These are phyloP conservation scores for Micractinium conductrix DNA, from an alignment of 139 green algal species.

Conservation along the genomic window DNA sequence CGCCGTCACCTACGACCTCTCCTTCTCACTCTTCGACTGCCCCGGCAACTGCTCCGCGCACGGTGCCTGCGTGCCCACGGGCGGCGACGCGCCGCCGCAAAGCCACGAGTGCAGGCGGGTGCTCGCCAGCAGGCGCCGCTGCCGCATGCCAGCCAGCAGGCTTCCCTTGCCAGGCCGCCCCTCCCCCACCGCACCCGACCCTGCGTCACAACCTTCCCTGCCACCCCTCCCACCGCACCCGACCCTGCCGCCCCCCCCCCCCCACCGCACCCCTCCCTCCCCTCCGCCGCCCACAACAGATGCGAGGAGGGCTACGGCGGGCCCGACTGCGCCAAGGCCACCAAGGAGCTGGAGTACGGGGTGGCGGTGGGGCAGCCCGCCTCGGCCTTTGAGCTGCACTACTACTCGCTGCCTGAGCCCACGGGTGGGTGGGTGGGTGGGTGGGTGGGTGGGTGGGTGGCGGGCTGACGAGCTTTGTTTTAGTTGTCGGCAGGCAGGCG, in stretches of 20 bases:
- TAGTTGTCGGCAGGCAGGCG: too few relatives aligned
- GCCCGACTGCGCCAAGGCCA: constrained; percentile 36
- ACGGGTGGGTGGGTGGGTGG: neutral
- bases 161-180: neutral
- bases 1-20: constrained; percentile 43
- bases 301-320: constrained; percentile 36
- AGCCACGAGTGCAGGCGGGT: neutral
- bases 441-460: too few relatives aligned
- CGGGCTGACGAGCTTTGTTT: too few relatives aligned
- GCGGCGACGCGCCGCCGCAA: neutral
- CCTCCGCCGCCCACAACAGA: too few relatives aligned
- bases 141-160: neutral
- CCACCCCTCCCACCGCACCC: too few relatives aligned
- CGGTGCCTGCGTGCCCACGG: constrained; percentile 35
- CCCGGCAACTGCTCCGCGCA: constrained; percentile 52
- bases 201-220: too few relatives aligned
- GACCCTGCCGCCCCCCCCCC: too few relatives aligned
- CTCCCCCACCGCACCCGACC: neutral
- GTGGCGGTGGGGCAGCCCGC: neutral
- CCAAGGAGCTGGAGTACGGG: constrained; percentile 25
- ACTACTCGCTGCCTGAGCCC: constrained; percentile 44
- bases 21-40: constrained; percentile 53
- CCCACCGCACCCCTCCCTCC: too few relatives aligned
- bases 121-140: too few relatives aligned
- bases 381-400: constrained; percentile 49